Conservation (phyloP, 2,329 filamentous ascomycete species). For the Cordyceps farinosa region DNA sequence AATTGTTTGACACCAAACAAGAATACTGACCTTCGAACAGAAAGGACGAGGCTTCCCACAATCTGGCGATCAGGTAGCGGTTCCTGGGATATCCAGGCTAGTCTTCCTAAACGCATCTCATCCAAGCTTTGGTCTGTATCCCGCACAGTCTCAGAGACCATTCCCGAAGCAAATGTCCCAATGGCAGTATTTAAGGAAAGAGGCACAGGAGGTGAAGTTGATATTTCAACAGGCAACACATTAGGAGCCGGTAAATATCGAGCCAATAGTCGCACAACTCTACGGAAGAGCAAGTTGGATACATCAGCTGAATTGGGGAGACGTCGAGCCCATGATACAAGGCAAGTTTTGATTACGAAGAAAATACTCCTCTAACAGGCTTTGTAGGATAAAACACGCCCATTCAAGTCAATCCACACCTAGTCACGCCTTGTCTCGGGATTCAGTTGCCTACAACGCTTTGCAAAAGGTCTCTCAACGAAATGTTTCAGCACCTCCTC, state of each 20-base stretch:
- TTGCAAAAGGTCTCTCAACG: constrained; percentile 17
- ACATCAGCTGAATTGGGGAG: neutral
- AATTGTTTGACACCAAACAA: neutral
- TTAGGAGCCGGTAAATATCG: too few relatives aligned
- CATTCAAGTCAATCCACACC: neutral
- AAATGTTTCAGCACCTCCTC: constrained; percentile 23
- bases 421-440: neutral
- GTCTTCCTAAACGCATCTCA: constrained; percentile 5
- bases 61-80: neutral
- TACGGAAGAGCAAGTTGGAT: neutral
- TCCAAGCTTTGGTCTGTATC: constrained; percentile 4
- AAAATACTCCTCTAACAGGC: neutral
- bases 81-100: constrained; percentile 4
- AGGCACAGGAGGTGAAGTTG: neutral
- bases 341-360: neutral
- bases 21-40: neutral
- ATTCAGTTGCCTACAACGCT: neutral
- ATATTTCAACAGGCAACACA: too few relatives aligned
- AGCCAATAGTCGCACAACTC: neutral
- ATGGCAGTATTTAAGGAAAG: neutral
- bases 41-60: neutral
- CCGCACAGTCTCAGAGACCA: neutral
- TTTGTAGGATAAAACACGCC: neutral
- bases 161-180: neutral
- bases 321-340: neutral